Evolutionary conservation across 257 asterid genomes (phyloP).

Genomic region (Solanum sitiens): DNA sequence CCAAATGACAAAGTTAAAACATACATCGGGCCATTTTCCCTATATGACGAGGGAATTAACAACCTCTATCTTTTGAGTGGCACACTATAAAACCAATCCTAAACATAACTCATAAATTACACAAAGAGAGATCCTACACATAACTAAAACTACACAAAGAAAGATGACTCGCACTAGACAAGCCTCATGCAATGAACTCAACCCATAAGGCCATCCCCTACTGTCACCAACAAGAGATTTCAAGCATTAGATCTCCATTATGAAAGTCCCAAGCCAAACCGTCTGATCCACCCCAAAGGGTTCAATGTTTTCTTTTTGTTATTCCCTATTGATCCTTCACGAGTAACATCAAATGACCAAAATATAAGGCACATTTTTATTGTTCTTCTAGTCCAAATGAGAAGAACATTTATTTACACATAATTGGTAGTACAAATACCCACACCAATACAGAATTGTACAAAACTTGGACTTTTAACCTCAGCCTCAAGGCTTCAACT

Average conservation of each 20-base stretch:
- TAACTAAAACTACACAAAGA: background rate
- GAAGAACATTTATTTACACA: background rate
- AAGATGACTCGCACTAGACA: background rate
- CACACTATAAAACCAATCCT: too few species aligned
- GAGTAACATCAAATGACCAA: background rate
- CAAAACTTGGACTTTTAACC: background rate
- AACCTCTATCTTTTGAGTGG: background rate
- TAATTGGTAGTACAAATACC: background rate
- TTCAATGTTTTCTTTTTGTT: background rate
- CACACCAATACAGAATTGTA: background rate
- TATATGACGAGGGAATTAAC: background rate
- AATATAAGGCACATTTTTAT: background rate
- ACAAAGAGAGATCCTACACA: background rate
- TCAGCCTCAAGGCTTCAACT: background rate
- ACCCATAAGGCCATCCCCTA: background rate
- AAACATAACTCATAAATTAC: too few species aligned
- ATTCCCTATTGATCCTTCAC: background rate
- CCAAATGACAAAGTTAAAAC: too few species aligned
- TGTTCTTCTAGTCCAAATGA: background rate
- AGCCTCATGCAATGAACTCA: background rate
- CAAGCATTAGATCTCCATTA: background rate
- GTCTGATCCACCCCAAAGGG: background rate
- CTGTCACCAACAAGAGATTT: background rate
- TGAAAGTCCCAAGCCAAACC: background rate
- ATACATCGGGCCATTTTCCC: too few species aligned